Evolutionary conservation across 73 alveolate species (phyloP), one percentile per base, ranked within the genome.

Genomic region (Effrenium voratum): DNA sequence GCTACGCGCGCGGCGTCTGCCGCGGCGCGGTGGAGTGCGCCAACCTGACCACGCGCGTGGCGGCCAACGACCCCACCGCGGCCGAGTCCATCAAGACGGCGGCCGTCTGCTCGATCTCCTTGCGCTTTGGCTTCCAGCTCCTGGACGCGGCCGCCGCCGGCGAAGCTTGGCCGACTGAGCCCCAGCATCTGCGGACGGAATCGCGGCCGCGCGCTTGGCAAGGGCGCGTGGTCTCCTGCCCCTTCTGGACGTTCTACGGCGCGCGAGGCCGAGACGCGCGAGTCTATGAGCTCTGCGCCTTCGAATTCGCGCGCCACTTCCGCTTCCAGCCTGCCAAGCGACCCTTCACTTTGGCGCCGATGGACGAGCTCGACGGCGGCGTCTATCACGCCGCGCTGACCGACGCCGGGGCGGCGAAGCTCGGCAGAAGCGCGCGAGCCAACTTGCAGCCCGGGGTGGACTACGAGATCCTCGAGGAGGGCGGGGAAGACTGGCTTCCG

Each of bases 11-110:
- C 12, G 90, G 90, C 3, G 90, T 79, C 30, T 79, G 90, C 63
- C 90, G 90, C 24, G 90, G 60, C 57, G 49, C 90, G 3, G 90
- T 79, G 90, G 90, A 79, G n/a, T 79, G 90, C 70, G 26, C 34
- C 90, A 79, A 79, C 90, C 63, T 79, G 50, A 45, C 43, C 44
- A 28, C 22, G 60, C 90, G 43, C 16, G 66, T 36, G 26, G 50
- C 0, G 32, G 22, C 28, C 43, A 22, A 5, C 5, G 95, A 87
- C 57, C 68, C 84, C 36, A 66, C 83, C 22, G 34, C 40, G 0
- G 95, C 95, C 13, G 95, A 87, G 59, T 40, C 66, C 68, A 32
- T 87, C 73, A 59, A 45, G 38, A 87, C 95, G 24, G 95, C 95
- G 40, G 84, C 38, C 49, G 70, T 43, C 50, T 28, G 84, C 8